Percentiles rank a stretch among this genome's conserved stretches.
phyloP scores from a whole-genome alignment of 139 green algal species.

The Auxenochlorella pyrenoidosa region DNA sequence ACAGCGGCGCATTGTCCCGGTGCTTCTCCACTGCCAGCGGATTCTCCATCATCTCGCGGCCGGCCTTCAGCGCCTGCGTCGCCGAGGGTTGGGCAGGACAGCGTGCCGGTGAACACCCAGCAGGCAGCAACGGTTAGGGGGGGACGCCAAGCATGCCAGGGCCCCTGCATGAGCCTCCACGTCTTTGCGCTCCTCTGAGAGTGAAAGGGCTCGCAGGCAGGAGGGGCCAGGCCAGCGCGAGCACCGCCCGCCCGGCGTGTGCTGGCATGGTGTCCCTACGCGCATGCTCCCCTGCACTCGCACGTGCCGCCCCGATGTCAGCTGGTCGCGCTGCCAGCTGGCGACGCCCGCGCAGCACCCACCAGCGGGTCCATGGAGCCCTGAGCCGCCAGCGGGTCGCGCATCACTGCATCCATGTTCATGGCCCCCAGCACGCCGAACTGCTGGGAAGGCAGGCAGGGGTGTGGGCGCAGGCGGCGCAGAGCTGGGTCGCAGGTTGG shows the following conservation, averaged over 20 bases:
- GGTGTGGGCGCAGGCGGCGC: no score
- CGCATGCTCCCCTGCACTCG: no score
- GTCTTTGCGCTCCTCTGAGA: no score
- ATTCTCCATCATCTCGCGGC: neutral
- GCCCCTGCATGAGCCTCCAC: no score
- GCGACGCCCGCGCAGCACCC: neutral
- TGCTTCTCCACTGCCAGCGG: neutral
- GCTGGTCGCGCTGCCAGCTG: no score
- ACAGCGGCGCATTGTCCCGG: conserved; percentile 1
- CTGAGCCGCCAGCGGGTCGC: neutral
- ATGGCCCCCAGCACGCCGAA: neutral
- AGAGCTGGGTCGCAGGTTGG: neutral
- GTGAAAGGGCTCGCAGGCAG: neutral
- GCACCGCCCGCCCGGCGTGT: no score
- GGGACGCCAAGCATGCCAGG: no score
- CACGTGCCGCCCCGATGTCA: no score
- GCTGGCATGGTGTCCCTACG: no score
- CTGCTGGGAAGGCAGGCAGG: neutral
- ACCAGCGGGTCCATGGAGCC: neutral
- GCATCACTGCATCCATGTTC: neutral
- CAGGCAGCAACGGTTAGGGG: no score
- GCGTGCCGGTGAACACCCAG: neutral
- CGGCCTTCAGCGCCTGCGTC: conserved; percentile 5
- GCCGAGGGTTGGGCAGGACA: neutral
- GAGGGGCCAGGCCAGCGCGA: no score